Evolutionary conservation across 768 basidiomycete species (phyloP), one percentile per base, ranked within the genome.

Genomic region (Tricholoma saponaceum): DNA sequence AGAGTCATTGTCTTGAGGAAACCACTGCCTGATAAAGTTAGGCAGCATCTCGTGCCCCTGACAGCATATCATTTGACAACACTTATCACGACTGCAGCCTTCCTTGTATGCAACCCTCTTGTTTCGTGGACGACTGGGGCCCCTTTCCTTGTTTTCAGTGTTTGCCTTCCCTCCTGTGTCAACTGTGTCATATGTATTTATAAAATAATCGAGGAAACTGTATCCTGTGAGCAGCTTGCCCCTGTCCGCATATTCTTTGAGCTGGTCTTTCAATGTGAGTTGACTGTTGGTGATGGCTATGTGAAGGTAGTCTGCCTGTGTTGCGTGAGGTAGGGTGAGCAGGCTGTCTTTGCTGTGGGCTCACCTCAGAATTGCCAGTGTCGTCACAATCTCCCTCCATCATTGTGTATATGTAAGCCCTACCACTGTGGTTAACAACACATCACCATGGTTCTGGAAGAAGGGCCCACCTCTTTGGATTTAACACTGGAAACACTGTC

Each of bases 11-110:
- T 35, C 26, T 0, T 65, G 47, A 0, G 70, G 69, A 51, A 75
- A 71, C 59, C 66, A 75, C 7, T 43, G 53, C 0, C 76, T 74
- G 5, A 74, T 58, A 51, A 78, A 64, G 26, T 69, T 62, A 0
- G 72, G 72, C 5, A 78, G 13, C 0, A 64, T 73, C n/a, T 75
- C 5, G 13, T 35, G 35, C 72, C 63, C 66, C 1, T 20, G 4
- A 2, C 4, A 14, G 5, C 18, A 4, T 10, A 52, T 20, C 1
- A 52, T 22, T 22, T n/a, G 18, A 32, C 26, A 47, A 10, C 8
- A 13, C 14, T 56, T 52, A 20, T 18, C 30, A 7, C n/a, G 39
- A 22, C 5, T 9, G 5, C 43, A 7, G 7, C 5, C 22, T 12
- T 13, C 39, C 7, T n/a, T 41, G 18, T 41, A 41, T 41, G 43